Evolutionary conservation across 2,329 filamentous ascomycete genomes (phyloP), one percentile per base, ranked within the genome.

Genomic region (Madurella fahalii): DNA sequence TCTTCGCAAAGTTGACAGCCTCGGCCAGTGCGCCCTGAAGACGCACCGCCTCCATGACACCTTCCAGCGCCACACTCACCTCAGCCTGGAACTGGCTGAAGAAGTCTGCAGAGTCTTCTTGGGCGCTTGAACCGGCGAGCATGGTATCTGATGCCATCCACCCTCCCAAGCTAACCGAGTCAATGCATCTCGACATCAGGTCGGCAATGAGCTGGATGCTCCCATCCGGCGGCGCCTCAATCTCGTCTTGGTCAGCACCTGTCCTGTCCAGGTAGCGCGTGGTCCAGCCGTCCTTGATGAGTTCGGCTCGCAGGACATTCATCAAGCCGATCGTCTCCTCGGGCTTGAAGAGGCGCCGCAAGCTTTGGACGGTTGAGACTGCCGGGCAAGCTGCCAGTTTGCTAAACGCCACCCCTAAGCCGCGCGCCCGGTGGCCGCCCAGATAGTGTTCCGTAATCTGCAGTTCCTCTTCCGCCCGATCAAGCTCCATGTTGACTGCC

Each of bases 201-300:
- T 86, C 83, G 15, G 86, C 82, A 58, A 93, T 86, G 40, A 89
- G 80, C 15, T 82, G 77, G 60, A 92, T 86, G 49, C 85, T 83
- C 47, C 82, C 82, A 63, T 90, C 84, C 17, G 85, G 82, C 0
- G 83, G 81, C 3, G 76, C 71, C 20, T 74, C 69, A 13, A 69
- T 64, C 40, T 80, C 62, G 16, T 60, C 55, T 12, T 54, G 49
- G 74, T 62, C 58, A 4, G 49, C 51, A 2, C 39, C 69, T 15
- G 79, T 77, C 11, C 73, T 70, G 62, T 88, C 86, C 39, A 88
- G 72, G 68, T 91, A 90, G 18, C 82, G 78, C 16, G 83, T 81
- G 0, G 86, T 90, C 89, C 89, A 93, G 32, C 85, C 85, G 54
- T 88, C 88, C 60, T 84, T 82, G 49, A 85, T 82, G 44, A 93